These are phyloP conservation scores for Fusarium sp. DNA, from an alignment of 2,329 filamentous ascomycete genomes.

Conservation along the genomic window DNA sequence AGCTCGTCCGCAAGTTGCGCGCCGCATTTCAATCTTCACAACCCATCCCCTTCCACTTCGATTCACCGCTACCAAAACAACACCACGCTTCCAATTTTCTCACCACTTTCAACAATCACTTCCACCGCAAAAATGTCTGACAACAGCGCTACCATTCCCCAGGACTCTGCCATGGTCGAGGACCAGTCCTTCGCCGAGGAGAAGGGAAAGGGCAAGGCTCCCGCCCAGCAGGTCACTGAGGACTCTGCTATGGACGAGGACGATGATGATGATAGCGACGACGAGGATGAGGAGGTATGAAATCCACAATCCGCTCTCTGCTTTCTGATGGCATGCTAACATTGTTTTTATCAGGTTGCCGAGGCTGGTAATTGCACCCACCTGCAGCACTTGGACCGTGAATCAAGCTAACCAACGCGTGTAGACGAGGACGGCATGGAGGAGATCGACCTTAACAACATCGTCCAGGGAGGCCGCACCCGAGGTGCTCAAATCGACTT, in stretches of 20 bases:
- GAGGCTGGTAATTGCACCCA: conserved; percentile 48
- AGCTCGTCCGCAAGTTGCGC: conserved; percentile 47
- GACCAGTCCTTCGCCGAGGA: conserved; percentile 61
- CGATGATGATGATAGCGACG: conserved; percentile 65
- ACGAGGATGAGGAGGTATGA: conserved; percentile 54
- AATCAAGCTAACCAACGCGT: conserved; percentile 47
- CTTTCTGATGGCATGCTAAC: conserved; percentile 43
- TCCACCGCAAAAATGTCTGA: conserved; percentile 59
- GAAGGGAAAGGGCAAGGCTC: conserved; percentile 91
- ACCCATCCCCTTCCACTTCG: conserved; percentile 27
- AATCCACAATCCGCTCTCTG: not conserved
- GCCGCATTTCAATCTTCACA: conserved; percentile 43
- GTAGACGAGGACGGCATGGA: conserved; percentile 87
- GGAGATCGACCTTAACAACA: conserved; percentile 91
- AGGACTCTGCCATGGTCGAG: conserved; percentile 56
- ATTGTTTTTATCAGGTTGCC: conserved; percentile 40
- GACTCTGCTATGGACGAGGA: conserved; percentile 80
- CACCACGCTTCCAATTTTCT: conserved; percentile 12
- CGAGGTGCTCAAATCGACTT: conserved; percentile 95
- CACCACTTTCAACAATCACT: not conserved
- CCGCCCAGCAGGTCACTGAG: conserved; percentile 62
- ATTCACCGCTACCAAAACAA: conserved; percentile 22
- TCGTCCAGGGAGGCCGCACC: conserved; percentile 84
- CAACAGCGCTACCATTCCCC: conserved; percentile 63
- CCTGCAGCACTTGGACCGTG: conserved; percentile 12